Conservation (phyloP, 2,329 filamentous ascomycete genomes). For the Ilyonectria mors-panacis region DNA sequence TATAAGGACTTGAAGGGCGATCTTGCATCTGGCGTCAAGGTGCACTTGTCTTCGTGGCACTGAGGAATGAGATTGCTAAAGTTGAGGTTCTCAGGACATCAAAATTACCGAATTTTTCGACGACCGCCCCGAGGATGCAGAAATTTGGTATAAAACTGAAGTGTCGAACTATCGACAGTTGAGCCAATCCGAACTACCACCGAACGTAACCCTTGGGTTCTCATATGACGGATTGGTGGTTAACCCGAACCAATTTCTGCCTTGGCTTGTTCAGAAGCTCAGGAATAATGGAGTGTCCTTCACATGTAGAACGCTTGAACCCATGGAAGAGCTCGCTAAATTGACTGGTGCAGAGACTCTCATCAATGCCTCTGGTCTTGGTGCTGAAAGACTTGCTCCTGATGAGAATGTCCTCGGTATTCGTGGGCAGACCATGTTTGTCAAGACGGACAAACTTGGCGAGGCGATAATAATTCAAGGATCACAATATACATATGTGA, state of each 20-base stretch:
- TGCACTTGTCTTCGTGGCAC: not conserved
- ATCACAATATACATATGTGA: constrained; percentile 19
- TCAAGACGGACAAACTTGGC: constrained; percentile 14
- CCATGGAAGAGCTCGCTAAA: not conserved
- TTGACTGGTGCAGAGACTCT: not conserved
- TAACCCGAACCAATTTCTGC: constrained; percentile 10
- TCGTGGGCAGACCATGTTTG: constrained; percentile 22
- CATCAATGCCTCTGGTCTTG: constrained; percentile 10
- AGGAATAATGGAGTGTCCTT: not conserved
- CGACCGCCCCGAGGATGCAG: not conserved
- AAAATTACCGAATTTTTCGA: not conserved
- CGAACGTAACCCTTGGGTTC: constrained; percentile 2
- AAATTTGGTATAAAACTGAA: not conserved
- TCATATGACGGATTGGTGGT: not conserved
- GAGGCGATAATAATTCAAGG: constrained; percentile 14
- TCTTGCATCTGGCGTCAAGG: not conserved
- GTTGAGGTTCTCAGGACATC: not conserved
- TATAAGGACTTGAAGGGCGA: not conserved
- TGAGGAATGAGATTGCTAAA: not conserved
- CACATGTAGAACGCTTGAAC: not conserved
- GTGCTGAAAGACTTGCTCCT: not conserved
- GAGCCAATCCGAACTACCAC: not conserved
- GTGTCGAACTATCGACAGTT: not conserved
- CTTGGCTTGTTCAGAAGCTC: not conserved
- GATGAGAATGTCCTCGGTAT: constrained; percentile 3